Base-by-base conservation (phyloP, 176 grass and related monocot species). In the Saccharum officinarum region DNA sequence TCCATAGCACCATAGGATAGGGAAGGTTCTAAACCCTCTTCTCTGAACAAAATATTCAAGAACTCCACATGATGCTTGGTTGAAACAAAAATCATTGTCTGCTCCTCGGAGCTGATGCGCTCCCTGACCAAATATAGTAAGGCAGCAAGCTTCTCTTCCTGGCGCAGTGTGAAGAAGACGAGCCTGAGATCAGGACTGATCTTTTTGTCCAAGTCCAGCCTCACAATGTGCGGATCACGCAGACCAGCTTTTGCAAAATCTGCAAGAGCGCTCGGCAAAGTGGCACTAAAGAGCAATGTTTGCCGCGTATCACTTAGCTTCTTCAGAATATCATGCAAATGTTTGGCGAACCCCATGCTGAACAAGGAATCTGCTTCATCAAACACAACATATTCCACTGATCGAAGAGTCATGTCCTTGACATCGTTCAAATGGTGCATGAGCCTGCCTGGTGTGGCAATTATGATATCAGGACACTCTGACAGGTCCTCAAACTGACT, bases 31-130 rank as follows among this genome's bases (percentile, higher is more conserved):
- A 99, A 81, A 42, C 93, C 94, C 75, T 99, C 97, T 86, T 92
- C 87, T 80, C 83, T 89, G 78, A 99, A 96, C 67, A 99, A 84
- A 92, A 89, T 84, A 84, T 91, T 99, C 67, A 99, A 72, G 71
- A 99, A 99, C 34, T 99, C 97, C 7, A 98, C 97, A 89, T 96
- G 97, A 76, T 98, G 82, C 81, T 98, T 98, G 37, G 97, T 98
- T 69, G 93, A 92, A 76, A 96, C 97, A 90, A 98, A 98, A 88
- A 96, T 92, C 55, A 98, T 88, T 60, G 91, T 95, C 80, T 98
- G 93, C 70, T 98, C 85, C 76, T 89, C 83, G 12, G 92, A 92
- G 75, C 89, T 90, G 69, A 98, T 98, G 36, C 82, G 92, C 65
- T 96, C 97, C 78, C 93, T 92, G 37, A 96, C 88, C 80, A 98